These are phyloP conservation scores for Neurospora sp. DNA, from an alignment of 495 filamentous ascomycete species.

Conservation along the genomic window DNA sequence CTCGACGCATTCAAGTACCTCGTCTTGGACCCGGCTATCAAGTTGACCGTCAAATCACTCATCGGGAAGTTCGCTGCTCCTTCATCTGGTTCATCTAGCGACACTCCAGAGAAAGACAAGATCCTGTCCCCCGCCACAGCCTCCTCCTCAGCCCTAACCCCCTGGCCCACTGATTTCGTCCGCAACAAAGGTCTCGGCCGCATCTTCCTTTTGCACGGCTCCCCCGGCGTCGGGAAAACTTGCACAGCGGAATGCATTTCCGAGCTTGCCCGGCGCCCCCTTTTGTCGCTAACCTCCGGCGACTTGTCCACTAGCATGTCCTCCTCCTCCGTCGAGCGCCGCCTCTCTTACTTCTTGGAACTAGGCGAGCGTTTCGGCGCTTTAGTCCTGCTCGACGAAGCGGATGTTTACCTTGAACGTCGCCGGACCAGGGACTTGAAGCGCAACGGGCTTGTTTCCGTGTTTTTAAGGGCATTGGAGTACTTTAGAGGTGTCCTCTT, in stretches of 20 bases:
- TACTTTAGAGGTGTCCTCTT: conserved; percentile 34
- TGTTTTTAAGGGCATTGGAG: conserved; percentile 38
- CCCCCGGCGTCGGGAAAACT: conserved; percentile 43
- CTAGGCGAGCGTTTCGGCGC: conserved; percentile 35
- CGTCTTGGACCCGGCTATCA: conserved; percentile 30
- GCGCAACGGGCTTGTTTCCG: conserved; percentile 68
- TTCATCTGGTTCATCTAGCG: too few species aligned
- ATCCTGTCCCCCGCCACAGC: too few species aligned
- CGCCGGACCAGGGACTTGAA: conserved; percentile 61
- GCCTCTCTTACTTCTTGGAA: conserved; percentile 28
- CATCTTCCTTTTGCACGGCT: conserved; percentile 44
- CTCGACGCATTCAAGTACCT: conserved; percentile 28
- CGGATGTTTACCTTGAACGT: conserved; percentile 47
- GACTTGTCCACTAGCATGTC: conserved; percentile 22
- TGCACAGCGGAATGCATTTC: conserved; percentile 36
- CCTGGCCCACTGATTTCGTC: conserved; percentile 33
- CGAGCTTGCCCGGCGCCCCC: conserved; percentile 27
- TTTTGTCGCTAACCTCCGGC: conserved; percentile 29
- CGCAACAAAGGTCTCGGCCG: conserved; percentile 38
- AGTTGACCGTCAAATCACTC: conserved; percentile 30
- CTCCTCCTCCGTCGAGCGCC: conserved; percentile 23
- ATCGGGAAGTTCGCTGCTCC: conserved; percentile 26
- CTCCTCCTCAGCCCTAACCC: conserved; percentile 22
- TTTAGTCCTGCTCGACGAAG: conserved; percentile 34
- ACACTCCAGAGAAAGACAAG: too few species aligned